phyloP scores from a whole-genome alignment of 139 green algal genomes.

The Chlorella sp. region DNA sequence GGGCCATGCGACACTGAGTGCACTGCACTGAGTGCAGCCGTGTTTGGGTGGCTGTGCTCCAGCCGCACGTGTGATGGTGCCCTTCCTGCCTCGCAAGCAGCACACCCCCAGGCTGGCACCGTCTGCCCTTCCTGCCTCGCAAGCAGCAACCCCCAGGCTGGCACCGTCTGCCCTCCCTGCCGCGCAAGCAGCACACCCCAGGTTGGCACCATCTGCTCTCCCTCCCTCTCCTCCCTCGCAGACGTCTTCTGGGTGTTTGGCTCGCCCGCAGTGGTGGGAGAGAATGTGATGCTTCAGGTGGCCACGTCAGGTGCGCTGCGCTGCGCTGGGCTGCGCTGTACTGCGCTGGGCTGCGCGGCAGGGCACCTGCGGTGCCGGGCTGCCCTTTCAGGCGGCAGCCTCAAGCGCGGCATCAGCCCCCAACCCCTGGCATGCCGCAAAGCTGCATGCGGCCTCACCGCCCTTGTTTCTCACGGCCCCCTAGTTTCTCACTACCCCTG shows the following conservation, averaged over 20 bases:
- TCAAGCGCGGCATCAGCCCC: too few species aligned
- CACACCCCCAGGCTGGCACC: not conserved
- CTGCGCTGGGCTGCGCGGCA: not conserved
- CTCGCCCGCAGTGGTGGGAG: constrained; percentile 50
- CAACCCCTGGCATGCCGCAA: too few species aligned
- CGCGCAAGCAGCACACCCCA: not conserved
- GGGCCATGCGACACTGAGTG: not conserved
- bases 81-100: not conserved
- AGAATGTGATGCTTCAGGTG: constrained; percentile 86
- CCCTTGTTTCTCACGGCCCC: too few species aligned
- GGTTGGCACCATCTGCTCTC: not conserved
- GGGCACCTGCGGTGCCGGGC: too few species aligned
- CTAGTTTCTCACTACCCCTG: constrained; percentile 32
- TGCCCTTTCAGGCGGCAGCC: too few species aligned
- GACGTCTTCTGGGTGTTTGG: constrained; percentile 95
- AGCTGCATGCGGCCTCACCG: too few species aligned
- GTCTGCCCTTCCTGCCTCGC: not conserved
- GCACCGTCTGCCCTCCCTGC: not conserved
- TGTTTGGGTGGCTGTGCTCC: not conserved
- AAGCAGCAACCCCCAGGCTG: not conserved
- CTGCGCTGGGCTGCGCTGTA: not conserved
- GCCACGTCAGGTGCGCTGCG: constrained; percentile 10
- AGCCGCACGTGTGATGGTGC: not conserved
- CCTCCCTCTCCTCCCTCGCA: not conserved
- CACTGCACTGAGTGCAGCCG: not conserved